A percentile compares a stretch with the other conserved stretches of the same genome.
phyloP scores from a whole-genome alignment of 345 rosid genomes.

The Dipteronia dyeriana region DNA sequence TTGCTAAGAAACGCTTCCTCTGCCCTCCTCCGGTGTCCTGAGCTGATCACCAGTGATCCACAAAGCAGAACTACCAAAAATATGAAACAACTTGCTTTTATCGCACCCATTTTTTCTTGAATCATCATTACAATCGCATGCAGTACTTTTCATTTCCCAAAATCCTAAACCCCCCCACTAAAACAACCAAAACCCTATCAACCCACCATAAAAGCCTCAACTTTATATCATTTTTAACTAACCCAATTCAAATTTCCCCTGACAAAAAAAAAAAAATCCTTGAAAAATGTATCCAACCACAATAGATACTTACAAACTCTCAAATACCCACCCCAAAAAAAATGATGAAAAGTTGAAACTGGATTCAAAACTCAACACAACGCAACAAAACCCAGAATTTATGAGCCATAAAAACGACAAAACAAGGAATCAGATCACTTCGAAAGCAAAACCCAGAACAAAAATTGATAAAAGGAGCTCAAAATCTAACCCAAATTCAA shows the following conservation, averaged over 20 bases:
- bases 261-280: not conserved
- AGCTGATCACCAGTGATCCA: slow-evolving; percentile 41
- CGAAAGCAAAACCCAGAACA: not conserved
- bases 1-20: slow-evolving; percentile 46
- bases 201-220: slow-evolving; percentile 16
- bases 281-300: slow-evolving; percentile 12
- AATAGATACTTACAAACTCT: not conserved
- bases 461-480: not conserved
- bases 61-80: slow-evolving; percentile 42
- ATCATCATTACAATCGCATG: slow-evolving; percentile 23
- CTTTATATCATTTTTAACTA: slow-evolving; percentile 3
- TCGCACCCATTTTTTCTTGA: slow-evolving; percentile 34
- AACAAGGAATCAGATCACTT: slow-evolving; percentile 20
- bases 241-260: not conserved
- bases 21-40: slow-evolving; percentile 32
- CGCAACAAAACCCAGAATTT: slow-evolving; percentile 28
- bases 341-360: slow-evolving; percentile 22
- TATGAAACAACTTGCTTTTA: slow-evolving; percentile 25
- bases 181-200: slow-evolving; percentile 28
- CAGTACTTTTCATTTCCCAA: slow-evolving; percentile 44
- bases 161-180: slow-evolving; percentile 24
- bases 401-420: slow-evolving; percentile 18
- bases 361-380: slow-evolving; percentile 15
- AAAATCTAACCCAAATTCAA: slow-evolving; percentile 13
- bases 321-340: slow-evolving; percentile 4